These are phyloP conservation scores for Mollisia scopiformis DNA, from an alignment of 2,329 filamentous ascomycete genomes.

Conservation along the genomic window DNA sequence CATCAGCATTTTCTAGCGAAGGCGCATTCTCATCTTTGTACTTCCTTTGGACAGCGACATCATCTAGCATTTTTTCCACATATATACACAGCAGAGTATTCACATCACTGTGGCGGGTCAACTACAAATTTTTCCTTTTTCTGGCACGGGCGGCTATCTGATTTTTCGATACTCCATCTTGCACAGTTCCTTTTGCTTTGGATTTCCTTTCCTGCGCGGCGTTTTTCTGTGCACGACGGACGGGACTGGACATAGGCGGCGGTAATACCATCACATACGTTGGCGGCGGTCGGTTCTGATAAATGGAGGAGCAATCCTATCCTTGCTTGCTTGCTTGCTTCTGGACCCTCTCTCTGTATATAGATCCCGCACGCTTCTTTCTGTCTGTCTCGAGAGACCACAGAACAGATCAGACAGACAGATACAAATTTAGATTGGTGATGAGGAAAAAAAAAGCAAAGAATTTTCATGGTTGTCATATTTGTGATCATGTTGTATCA, in stretches of 20 bases:
- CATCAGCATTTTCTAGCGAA: constrained; percentile 27
- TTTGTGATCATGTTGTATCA: background rate
- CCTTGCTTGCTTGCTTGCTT: background rate
- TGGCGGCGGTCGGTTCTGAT: background rate
- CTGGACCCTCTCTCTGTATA: background rate
- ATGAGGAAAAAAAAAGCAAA: no score
- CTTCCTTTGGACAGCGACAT: background rate
- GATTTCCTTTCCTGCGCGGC: background rate
- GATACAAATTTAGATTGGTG: background rate
- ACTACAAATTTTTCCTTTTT: background rate
- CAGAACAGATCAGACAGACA: background rate
- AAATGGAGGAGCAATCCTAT: background rate
- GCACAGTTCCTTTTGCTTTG: background rate
- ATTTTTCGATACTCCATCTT: constrained; percentile 1
- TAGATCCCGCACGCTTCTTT: background rate
- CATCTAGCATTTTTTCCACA: constrained; percentile 1
- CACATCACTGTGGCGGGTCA: background rate
- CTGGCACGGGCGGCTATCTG: constrained; percentile 1
- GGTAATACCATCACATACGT: constrained; percentile 4
- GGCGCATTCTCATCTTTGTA: constrained; percentile 15
- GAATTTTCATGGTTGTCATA: background rate
- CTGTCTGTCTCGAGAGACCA: background rate
- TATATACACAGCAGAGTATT: constrained; percentile 14
- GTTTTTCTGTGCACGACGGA: background rate
- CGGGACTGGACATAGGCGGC: background rate